Evolutionary conservation across 495 filamentous ascomycete species (phyloP).

Genomic region (Aspergillus haitiensis): DNA sequence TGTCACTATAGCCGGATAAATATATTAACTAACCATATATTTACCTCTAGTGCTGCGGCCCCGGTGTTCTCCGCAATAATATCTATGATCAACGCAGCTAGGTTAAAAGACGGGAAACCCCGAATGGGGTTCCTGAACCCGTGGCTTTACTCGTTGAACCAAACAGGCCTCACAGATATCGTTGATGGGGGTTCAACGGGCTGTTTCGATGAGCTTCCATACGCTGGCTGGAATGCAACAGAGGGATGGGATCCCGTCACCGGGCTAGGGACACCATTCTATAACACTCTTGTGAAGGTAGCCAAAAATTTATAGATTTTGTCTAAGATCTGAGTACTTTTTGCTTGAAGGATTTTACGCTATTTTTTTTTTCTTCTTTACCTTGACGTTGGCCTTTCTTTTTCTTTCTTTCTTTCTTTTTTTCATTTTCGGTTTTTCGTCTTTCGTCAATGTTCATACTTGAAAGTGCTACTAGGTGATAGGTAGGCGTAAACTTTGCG

Average conservation of each 20-base stretch:
- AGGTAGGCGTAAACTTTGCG: no score
- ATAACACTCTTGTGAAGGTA: constrained; percentile 27
- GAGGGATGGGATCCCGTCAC: constrained; percentile 51
- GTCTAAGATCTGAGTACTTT: no score
- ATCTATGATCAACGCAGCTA: constrained; percentile 59
- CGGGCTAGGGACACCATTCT: constrained; percentile 35
- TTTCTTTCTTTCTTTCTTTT: no score
- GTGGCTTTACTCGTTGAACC: constrained; percentile 55
- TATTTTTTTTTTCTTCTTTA: neutral
- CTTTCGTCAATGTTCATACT: no score
- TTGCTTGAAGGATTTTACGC: no score
- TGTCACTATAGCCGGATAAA: no score
- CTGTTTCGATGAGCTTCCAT: constrained; percentile 50
- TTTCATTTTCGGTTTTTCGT: no score
- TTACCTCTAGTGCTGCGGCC: constrained; percentile 38
- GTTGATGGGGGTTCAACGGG: constrained; percentile 53
- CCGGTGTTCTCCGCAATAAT: constrained; percentile 57
- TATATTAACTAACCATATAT: no score
- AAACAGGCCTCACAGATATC: constrained; percentile 57
- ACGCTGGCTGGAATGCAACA: constrained; percentile 63
- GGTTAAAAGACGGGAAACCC: constrained; percentile 46
- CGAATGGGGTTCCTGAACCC: constrained; percentile 65
- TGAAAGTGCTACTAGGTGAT: no score
- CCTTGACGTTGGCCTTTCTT: no score
- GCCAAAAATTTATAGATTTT: constrained; percentile 11